Evolutionary conservation across 306 rosid species (phyloP).

Genomic region (Trifolium fragiferum): DNA sequence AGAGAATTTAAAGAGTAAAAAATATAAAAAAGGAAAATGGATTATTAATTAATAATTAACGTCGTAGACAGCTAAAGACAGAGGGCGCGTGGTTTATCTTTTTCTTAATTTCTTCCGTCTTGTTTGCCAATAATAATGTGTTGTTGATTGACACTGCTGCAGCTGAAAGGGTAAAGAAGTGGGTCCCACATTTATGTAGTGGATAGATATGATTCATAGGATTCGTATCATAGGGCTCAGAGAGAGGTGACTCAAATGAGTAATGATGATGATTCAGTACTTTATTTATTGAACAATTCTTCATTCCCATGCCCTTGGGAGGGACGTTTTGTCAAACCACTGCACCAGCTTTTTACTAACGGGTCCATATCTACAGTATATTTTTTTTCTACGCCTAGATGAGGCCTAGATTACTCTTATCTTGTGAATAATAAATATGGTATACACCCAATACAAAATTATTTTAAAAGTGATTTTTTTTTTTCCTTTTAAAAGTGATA

Average conservation of each 20-base stretch:
- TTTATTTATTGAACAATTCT: background rate
- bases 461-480: too few species aligned
- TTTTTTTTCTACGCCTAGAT: too few species aligned
- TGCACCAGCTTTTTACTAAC: background rate
- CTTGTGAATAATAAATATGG: too few species aligned
- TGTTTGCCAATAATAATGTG: background rate
- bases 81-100: background rate
- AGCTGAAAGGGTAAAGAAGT: slow-evolving; percentile 9
- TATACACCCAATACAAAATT: too few species aligned
- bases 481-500: too few species aligned
- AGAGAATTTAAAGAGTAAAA: background rate
- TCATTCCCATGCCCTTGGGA: slow-evolving; percentile 7
- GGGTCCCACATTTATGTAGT: slow-evolving; percentile 40
- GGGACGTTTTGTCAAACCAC: slow-evolving; percentile 33
- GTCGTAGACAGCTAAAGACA: slow-evolving; percentile 55
- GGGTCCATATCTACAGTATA: too few species aligned
- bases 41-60: slow-evolving; percentile 29
- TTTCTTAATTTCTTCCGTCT: too few species aligned
- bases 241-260: background rate
- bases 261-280: background rate
- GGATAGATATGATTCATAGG: slow-evolving; percentile 17
- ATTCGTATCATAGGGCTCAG: background rate
- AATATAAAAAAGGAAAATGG: background rate
- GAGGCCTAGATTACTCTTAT: too few species aligned
- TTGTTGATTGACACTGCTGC: background rate